Evolutionary conservation across 2,329 filamentous ascomycete genomes (phyloP).

Genomic region (Fusarium tanahbumbuense): DNA sequence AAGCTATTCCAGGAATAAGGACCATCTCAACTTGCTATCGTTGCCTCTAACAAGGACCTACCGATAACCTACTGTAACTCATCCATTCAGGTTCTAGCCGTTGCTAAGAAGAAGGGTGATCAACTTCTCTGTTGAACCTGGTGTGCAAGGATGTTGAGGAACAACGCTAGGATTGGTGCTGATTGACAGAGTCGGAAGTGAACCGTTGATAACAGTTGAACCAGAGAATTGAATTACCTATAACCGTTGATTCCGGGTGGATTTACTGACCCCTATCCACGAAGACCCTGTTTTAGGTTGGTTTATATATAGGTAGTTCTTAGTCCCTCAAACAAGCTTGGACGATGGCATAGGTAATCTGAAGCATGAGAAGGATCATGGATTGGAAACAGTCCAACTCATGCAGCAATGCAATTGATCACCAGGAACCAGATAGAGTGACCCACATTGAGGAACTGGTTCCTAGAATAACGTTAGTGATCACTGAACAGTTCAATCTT

Average conservation of each 20-base stretch:
- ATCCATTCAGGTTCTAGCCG: slow-evolving; percentile 22
- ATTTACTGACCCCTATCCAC: background rate
- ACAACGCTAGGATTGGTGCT: background rate
- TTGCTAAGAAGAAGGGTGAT: slow-evolving; percentile 7
- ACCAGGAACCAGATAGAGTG: background rate
- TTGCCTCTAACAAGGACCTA: slow-evolving; percentile 15
- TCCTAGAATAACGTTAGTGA: background rate
- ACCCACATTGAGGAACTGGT: slow-evolving; percentile 21
- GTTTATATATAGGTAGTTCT: background rate
- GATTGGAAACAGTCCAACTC: slow-evolving; percentile 12
- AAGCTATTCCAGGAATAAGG: slow-evolving; percentile 22
- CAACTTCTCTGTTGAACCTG: slow-evolving; percentile 1
- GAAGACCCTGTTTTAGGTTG: background rate
- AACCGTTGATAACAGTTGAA: background rate
- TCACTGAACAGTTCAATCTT: slow-evolving; percentile 32
- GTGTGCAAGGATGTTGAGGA: slow-evolving; percentile 18
- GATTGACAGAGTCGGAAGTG: background rate
- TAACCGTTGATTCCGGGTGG: background rate
- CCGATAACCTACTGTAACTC: slow-evolving; percentile 14
- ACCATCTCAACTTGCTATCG: slow-evolving; percentile 19
- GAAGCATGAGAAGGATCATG: slow-evolving; percentile 3
- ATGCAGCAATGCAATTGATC: slow-evolving; percentile 14
- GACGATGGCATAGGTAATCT: background rate
- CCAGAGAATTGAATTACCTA: background rate
- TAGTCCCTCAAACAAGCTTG: background rate